Conservation (phyloP, 1,284 basidiomycete genomes). For the Meripilus lineatus region DNA sequence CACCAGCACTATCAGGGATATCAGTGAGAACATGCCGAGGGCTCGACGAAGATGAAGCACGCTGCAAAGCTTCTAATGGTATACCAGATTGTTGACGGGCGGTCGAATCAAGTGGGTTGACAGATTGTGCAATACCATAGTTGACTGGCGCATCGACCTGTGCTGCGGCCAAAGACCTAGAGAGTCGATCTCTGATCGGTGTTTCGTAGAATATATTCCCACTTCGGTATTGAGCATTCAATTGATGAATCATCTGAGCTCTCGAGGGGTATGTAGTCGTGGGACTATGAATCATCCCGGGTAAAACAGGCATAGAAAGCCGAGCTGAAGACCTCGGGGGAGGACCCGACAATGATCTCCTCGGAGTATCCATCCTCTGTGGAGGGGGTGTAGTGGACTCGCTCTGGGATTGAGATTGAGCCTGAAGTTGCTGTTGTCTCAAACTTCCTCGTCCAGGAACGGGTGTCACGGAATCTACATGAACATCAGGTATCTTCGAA, state of each 20-base stretch:
- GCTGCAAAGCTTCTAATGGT: neutral
- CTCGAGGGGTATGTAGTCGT: constrained; percentile 18
- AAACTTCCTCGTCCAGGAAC: no score
- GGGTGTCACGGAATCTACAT: no score
- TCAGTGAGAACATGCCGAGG: neutral
- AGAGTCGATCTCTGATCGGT: constrained; percentile 18
- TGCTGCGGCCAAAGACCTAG: constrained; percentile 12
- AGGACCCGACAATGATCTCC: constrained; percentile 34
- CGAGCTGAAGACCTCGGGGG: constrained; percentile 19
- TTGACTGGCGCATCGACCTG: constrained; percentile 2
- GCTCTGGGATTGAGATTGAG: no score
- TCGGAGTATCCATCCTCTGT: constrained; percentile 26
- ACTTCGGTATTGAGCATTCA: constrained; percentile 13
- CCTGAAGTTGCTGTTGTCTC: no score
- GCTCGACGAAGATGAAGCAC: neutral
- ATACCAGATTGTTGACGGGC: neutral
- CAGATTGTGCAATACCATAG: neutral
- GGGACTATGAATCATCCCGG: constrained; percentile 18
- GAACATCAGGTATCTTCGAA: no score
- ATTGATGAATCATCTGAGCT: constrained; percentile 15
- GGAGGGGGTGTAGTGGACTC: constrained; percentile 14
- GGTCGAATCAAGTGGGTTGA: neutral
- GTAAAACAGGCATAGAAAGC: constrained; percentile 20
- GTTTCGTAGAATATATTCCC: constrained; percentile 27
- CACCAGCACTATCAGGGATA: neutral